phyloP scores from a whole-genome alignment of 495 filamentous ascomycete species.

The Echria macrotheca region DNA sequence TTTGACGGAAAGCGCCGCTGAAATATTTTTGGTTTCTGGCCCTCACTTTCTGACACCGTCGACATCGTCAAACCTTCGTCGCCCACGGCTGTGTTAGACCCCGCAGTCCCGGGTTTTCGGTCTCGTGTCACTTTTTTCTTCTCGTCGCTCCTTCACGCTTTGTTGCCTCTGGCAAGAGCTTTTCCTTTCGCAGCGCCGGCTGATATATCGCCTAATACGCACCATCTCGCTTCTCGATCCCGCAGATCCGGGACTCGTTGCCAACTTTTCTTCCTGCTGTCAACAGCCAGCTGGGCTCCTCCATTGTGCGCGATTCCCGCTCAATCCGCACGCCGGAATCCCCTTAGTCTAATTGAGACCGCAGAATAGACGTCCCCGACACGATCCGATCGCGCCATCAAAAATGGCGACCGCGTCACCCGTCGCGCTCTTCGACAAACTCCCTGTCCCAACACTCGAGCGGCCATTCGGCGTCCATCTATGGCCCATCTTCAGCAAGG shows the following conservation, averaged over 20 bases:
- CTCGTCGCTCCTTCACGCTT: constrained; percentile 26
- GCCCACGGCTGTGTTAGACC: constrained; percentile 3
- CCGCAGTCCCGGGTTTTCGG: constrained; percentile 10
- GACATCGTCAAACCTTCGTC: constrained; percentile 5
- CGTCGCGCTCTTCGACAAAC: constrained; percentile 55
- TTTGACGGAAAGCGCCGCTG: constrained; percentile 8
- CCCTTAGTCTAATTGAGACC: constrained; percentile 12
- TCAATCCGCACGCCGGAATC: too few relatives aligned
- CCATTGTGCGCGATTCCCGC: too few relatives aligned
- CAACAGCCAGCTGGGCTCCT: too few relatives aligned
- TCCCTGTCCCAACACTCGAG: constrained; percentile 76
- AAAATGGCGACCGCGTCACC: constrained; percentile 39
- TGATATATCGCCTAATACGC: constrained; percentile 19
- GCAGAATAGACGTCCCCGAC: constrained; percentile 1
- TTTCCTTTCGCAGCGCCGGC: too few relatives aligned
- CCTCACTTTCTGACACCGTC: constrained; percentile 1
- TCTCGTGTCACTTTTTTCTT: constrained; percentile 16
- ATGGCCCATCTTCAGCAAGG: constrained; percentile 92
- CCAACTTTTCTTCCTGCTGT: neutral
- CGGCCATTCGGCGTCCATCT: constrained; percentile 85
- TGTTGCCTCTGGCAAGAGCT: constrained; percentile 19
- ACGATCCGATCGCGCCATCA: constrained; percentile 5
- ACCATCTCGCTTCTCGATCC: neutral
- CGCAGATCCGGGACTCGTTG: neutral
- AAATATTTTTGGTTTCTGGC: constrained; percentile 13